Conservation (phyloP, 495 filamentous ascomycete genomes). For the Thermothielavioides terrestris region DNA sequence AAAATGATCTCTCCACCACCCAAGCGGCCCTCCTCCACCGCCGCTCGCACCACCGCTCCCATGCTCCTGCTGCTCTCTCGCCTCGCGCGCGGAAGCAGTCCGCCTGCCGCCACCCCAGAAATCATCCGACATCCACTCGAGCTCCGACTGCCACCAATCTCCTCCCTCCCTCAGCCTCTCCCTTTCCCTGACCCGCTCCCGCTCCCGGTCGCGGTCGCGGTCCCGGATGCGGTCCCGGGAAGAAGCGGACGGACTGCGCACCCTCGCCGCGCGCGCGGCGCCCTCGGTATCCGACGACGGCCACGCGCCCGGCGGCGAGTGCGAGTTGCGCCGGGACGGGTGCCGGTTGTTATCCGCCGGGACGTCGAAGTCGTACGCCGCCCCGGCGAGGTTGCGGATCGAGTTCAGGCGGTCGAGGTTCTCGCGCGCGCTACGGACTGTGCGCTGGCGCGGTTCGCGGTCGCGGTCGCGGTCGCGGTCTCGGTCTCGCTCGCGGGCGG, state of each 20-base stretch:
- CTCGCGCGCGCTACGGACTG: constrained; percentile 9
- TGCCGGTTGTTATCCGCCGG: too few relatives aligned
- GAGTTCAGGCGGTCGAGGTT: constrained; percentile 18
- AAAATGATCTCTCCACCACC: constrained; percentile 21
- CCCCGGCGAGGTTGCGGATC: constrained; percentile 15
- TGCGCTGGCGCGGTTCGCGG: neutral
- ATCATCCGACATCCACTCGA: neutral
- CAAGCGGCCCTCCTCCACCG: constrained; percentile 4
- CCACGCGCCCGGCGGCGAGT: constrained; percentile 9
- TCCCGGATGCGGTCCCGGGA: too few relatives aligned
- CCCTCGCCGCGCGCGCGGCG: neutral
- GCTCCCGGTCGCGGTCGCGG: neutral
- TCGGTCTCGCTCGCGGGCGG: neutral
- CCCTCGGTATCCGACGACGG: neutral
- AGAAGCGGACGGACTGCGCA: constrained; percentile 10
- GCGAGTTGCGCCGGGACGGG: constrained; percentile 12
- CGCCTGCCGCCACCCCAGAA: neutral
- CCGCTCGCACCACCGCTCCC: neutral
- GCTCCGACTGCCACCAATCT: neutral
- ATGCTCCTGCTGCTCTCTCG: neutral
- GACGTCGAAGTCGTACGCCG: too few relatives aligned
- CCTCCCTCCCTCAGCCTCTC: neutral
- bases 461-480: neutral
- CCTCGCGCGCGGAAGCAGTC: neutral
- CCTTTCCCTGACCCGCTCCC: neutral